These are phyloP conservation scores for Solanum sitiens DNA, from an alignment of 257 asterid genomes.

Conservation along the genomic window DNA sequence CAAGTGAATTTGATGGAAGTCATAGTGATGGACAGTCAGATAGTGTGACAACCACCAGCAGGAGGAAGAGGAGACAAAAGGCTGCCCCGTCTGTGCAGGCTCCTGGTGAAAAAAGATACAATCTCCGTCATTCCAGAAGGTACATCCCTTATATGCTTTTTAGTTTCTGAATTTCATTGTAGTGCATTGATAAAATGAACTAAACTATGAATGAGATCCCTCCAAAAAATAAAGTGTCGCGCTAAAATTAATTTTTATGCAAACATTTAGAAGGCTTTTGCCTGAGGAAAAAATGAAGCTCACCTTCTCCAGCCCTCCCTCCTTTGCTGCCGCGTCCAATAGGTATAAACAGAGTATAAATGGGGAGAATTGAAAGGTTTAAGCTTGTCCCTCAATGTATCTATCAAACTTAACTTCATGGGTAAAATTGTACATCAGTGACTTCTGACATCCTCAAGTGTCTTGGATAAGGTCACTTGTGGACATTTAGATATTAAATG, in stretches of 20 bases:
- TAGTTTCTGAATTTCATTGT: not conserved
- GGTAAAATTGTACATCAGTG: not conserved
- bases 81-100: conserved; percentile 34
- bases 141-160: conserved; percentile 14
- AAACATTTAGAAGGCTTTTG: not conserved
- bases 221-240: not conserved
- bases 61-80: conserved; percentile 65
- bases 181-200: not conserved
- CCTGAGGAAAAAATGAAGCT: not conserved
- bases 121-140: conserved; percentile 70
- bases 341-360: not conserved
- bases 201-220: not conserved
- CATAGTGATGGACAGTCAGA: conserved; percentile 64
- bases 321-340: not conserved
- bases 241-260: not conserved
- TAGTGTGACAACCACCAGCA: conserved; percentile 38
- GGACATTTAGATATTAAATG: not conserved
- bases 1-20: conserved; percentile 36
- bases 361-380: not conserved
- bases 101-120: conserved; percentile 63
- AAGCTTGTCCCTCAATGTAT: not conserved
- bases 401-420: not conserved
- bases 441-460: not conserved
- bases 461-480: not conserved
- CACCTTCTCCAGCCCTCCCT: not conserved